Conservation (phyloP, 2,329 filamentous ascomycete genomes). For the Ophiostoma ulmi region DNA sequence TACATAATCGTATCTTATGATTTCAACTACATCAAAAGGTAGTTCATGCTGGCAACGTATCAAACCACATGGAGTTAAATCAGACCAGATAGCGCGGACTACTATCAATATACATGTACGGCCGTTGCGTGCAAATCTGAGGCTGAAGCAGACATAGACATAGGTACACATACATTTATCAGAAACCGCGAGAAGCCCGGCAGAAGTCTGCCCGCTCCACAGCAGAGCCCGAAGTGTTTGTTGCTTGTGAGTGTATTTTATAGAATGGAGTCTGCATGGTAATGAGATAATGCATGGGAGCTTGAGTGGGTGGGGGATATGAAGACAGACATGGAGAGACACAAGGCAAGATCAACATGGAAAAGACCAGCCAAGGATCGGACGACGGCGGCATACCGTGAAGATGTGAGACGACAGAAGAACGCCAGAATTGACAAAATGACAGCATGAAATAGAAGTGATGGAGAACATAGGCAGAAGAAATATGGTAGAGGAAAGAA, state of each 20-base stretch:
- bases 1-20: background rate
- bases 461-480: background rate
- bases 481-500: background rate
- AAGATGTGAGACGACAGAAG: background rate
- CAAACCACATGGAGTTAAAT: background rate
- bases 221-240: background rate
- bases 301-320: background rate
- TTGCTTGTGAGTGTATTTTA: background rate
- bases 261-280: background rate
- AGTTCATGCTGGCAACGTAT: background rate
- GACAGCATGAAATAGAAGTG: background rate
- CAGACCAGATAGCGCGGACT: background rate
- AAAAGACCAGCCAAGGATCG: background rate
- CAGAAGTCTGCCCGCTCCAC: background rate
- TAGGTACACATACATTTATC: background rate
- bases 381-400: background rate
- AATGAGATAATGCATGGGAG: background rate
- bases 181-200: background rate
- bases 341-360: background rate
- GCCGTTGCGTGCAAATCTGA: background rate
- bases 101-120: background rate
- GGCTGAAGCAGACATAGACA: background rate
- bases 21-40: background rate
- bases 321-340: background rate
- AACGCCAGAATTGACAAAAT: conserved; percentile 4